Evolutionary conservation across 352 stramenopile genomes (phyloP), one percentile per base, ranked within the genome.

Genomic region (Phytophthora ohioensis): DNA sequence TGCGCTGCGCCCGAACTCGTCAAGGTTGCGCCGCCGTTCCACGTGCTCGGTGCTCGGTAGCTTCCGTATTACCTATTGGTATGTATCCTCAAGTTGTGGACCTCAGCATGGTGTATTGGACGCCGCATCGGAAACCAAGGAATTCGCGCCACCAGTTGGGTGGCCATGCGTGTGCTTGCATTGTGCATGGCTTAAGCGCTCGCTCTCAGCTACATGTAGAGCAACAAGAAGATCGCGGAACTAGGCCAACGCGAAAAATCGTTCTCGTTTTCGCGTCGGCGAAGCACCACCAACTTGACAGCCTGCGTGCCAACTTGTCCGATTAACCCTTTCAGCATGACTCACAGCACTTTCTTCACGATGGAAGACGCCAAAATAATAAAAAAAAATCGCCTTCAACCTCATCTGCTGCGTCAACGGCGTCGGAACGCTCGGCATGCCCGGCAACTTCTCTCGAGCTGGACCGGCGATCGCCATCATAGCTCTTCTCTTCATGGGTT

Each of bases 351-450:
- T 6, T 71, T 79, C 62, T 80, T 85, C 63, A 86, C 78, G 31
- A 31, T 69, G 35, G 81, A 89, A 63, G 81, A 87, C 47, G 62
- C 70, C 21, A 27, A 27, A 27, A 27, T 27, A 27, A 27, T 2
- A 27, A 51, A 89, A 27, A 27, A 89, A 85, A 65, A 64, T 68
- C 46, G 58, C 75, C 55, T 79, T 76, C 63, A 67, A 63, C 38
- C 65, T 79, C 66, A 79, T 84, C 43, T 87, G 77, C 62, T 79
- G 75, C 34, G 74, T 82, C 47, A 85, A 73, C 62, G 76, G 75
- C 34, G 74, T 88, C 46, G 80, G 80, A 8, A 82, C 80, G 10
- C 74, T 88, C 35, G 78, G 80, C 30, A 84, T 88, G 71, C 76
- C 80, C 2, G 71, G 61, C 12, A 87, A 85, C 57, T 87, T 82